phyloP scores from a whole-genome alignment of 176 grass and related monocot genomes.

The Alopecurus myosuroides region DNA sequence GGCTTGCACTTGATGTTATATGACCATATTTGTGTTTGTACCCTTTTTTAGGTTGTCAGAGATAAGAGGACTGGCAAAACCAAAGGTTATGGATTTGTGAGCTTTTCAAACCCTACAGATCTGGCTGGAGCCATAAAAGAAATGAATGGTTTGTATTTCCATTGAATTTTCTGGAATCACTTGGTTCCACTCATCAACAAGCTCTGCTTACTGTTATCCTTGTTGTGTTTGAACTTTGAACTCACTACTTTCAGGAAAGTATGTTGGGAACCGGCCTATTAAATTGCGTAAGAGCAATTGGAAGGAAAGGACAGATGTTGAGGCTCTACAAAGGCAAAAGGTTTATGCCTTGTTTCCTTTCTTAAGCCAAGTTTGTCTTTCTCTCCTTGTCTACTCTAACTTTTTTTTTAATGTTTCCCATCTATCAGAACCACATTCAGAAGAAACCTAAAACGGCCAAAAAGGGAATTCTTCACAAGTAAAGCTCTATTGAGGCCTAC shows the following conservation, averaged over 20 bases:
- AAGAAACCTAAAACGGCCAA: constrained; percentile 91
- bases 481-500: constrained; percentile 25
- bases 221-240: constrained; percentile 17
- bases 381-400: constrained; percentile 9
- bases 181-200: background rate
- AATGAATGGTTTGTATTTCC: constrained; percentile 81
- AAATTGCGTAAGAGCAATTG: constrained; percentile 98
- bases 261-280: constrained; percentile 95
- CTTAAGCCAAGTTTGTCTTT: background rate
- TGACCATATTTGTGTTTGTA: background rate
- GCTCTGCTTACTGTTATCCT: constrained; percentile 1
- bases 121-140: constrained; percentile 95
- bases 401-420: constrained; percentile 7
- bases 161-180: background rate
- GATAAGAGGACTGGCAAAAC: constrained; percentile 98
- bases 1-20: constrained; percentile 11
- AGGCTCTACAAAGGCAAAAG: constrained; percentile 88
- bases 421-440: constrained; percentile 75
- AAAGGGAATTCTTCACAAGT: constrained; percentile 93
- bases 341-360: constrained; percentile 24
- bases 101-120: constrained; percentile 92
- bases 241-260: constrained; percentile 64
- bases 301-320: constrained; percentile 95
- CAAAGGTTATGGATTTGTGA: constrained; percentile 98
- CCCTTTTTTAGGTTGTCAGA: constrained; percentile 69